Conservation (phyloP, 257 asterid genomes). For the Ilex asprella region DNA sequence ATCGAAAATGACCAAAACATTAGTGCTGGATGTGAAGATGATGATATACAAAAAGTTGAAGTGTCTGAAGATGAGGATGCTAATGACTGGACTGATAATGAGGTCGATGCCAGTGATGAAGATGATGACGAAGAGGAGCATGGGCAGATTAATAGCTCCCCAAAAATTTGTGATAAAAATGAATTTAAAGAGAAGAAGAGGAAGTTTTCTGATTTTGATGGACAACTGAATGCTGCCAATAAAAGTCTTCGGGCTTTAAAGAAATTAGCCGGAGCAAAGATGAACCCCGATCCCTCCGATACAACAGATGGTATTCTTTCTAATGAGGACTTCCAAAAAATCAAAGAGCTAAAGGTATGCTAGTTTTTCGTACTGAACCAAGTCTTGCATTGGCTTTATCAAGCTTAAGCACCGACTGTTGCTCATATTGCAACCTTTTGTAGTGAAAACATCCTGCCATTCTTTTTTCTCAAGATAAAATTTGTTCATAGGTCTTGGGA, state of each 20-base stretch:
- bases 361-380: background rate
- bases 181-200: conserved; percentile 44
- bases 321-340: conserved; percentile 84
- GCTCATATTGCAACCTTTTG: too few relatives aligned
- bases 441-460: background rate
- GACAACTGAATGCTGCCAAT: conserved; percentile 47
- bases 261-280: conserved; percentile 53
- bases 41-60: conserved; percentile 26
- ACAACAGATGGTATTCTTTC: conserved; percentile 72
- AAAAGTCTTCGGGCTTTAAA: conserved; percentile 77
- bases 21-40: conserved; percentile 19
- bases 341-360: conserved; percentile 77
- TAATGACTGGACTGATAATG: conserved; percentile 20
- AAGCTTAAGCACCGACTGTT: too few relatives aligned
- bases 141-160: conserved; percentile 7
- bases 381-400: too few relatives aligned
- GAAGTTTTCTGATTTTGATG: conserved; percentile 65
- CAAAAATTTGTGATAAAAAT: conserved; percentile 24
- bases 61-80: conserved; percentile 30
- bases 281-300: conserved; percentile 23
- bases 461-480: background rate
- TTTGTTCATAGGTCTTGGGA: background rate
- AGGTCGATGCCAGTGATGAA: conserved; percentile 23
- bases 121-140: conserved; percentile 22
- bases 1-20: conserved; percentile 24